Evolutionary conservation across 2,329 filamentous ascomycete genomes (phyloP), one percentile per base, ranked within the genome.

Genomic region (Mollisia scopiformis): DNA sequence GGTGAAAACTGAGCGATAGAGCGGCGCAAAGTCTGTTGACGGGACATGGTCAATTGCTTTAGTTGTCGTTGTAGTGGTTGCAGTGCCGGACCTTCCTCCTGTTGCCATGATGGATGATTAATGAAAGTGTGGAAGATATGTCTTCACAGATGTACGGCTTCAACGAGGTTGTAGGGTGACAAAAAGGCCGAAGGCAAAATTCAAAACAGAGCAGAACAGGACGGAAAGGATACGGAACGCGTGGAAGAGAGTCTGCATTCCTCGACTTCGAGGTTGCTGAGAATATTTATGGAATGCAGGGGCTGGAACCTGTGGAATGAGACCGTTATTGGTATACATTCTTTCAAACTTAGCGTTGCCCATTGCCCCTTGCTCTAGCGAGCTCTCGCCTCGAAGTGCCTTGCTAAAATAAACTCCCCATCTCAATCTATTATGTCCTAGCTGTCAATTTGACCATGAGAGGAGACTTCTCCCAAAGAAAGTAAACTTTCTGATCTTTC

Each of bases 381-480:
- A 47, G 23, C 39, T 6, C n/a, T 43, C 6, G 37, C 16, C 37
- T 5, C 37, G 16, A 19, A 41, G 21, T 19, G 16, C n/a, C n/a
- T n/a, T n/a, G n/a, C n/a, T 23, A 5, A 2, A 43, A 2, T 3
- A 11, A 21, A 19, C n/a, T 6, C 10, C 39, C 16, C 8, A 21
- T n/a, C n/a, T n/a, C n/a, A n/a, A n/a, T n/a, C n/a, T n/a, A 19
- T 43, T 21, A 43, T 21, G n/a, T 8, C 33, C 46, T 51, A 10
- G 33, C 25, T 19, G 33, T 54, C 27, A 66, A 35, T 41, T 56
- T 62, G 25, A 66, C 61, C 31, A 59, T 61, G 37, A 66, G 25
- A 8, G 64, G 60, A 13, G 41, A 23, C 58, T 66, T 68, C 23
- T 67, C 63, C 65, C 62, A 67, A 19, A 66, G 28, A 16, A 51